A percentile compares a stretch with the other conserved stretches of the same genome.
phyloP scores from a whole-genome alignment of 1,284 basidiomycete species.

The Abortiporus biennis region DNA sequence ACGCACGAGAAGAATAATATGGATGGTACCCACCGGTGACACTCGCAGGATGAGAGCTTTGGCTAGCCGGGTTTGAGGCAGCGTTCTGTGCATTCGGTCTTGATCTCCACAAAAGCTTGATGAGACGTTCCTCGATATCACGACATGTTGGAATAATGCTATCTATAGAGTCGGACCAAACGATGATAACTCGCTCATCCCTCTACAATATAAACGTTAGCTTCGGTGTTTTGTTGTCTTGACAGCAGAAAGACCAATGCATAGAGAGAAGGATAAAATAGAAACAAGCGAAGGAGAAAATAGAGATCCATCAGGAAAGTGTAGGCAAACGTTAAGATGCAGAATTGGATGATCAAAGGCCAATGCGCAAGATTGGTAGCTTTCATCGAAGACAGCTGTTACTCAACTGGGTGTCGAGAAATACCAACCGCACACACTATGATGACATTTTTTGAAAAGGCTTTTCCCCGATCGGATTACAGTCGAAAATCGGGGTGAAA shows the following conservation, averaged over 20 bases:
- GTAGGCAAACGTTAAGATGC: conserved; percentile 17
- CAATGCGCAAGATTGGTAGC: no score
- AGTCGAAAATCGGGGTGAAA: no score
- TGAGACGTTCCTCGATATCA: conserved; percentile 76
- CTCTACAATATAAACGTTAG: conserved; percentile 35
- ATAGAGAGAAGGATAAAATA: conserved; percentile 1
- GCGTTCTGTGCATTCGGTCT: conserved; percentile 19
- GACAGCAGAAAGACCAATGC: background rate
- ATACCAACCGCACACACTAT: no score
- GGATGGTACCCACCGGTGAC: conserved; percentile 15
- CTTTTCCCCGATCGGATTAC: no score
- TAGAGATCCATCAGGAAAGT: conserved; percentile 67
- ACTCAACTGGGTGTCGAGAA: no score
- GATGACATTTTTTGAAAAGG: no score
- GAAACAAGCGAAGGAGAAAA: background rate
- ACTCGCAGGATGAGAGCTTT: conserved; percentile 22
- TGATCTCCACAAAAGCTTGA: conserved; percentile 67
- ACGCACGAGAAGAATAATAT: background rate
- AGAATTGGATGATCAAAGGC: no score
- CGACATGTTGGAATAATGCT: conserved; percentile 63
- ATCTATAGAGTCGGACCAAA: conserved; percentile 76
- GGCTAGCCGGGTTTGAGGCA: conserved; percentile 19
- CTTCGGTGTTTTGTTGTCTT: no score
- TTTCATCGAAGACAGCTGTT: no score
- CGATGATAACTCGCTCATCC: conserved; percentile 66